These are phyloP conservation scores for Epichloe hybrida DNA, from an alignment of 2,329 filamentous ascomycete species.

Conservation along the genomic window DNA sequence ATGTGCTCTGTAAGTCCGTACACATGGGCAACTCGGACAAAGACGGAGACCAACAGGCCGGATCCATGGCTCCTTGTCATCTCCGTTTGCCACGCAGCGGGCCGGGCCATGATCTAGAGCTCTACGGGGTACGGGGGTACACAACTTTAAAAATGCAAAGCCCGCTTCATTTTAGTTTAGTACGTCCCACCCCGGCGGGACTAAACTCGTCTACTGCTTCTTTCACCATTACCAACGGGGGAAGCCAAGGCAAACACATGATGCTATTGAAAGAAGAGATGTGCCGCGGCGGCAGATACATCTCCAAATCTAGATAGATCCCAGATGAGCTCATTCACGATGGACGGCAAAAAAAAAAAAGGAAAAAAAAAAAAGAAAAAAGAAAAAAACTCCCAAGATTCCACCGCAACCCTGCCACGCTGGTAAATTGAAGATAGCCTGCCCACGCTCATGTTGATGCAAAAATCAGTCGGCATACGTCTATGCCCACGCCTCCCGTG, in stretches of 20 bases:
- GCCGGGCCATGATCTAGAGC: neutral
- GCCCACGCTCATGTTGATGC: neutral
- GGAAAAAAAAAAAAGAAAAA: neutral
- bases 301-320: neutral
- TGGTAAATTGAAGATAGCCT: neutral
- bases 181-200: neutral
- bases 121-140: neutral
- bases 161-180: neutral
- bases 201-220: too few species aligned
- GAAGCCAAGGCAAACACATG: neutral
- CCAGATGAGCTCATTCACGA: neutral
- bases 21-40: too few species aligned
- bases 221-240: neutral
- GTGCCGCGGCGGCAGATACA: neutral
- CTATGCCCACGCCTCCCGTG: neutral
- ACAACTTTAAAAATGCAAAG: neutral
- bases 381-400: neutral
- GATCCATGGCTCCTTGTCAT: neutral
- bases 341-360: neutral
- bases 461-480: neutral
- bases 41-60: too few species aligned
- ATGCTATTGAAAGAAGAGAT: neutral
- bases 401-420: neutral
- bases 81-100: neutral
- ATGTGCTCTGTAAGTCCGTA: too few species aligned